Evolutionary conservation across 2,329 filamentous ascomycete species (phyloP).

Genomic region (Calonectria henricotiae): DNA sequence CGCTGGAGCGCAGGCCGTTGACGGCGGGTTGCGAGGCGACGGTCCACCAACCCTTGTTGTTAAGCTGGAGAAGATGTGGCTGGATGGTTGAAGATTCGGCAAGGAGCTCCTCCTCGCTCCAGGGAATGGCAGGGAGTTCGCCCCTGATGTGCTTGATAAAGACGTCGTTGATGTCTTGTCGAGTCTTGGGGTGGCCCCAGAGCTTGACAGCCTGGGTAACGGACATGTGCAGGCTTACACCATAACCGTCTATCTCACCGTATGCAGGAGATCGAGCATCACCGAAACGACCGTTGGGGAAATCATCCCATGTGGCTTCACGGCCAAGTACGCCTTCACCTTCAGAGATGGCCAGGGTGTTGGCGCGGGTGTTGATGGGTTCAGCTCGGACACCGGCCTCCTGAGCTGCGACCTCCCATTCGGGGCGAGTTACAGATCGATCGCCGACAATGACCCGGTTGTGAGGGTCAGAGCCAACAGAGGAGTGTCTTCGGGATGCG

Average conservation of each 20-base stretch:
- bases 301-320: conserved; percentile 99
- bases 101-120: conserved; percentile 92
- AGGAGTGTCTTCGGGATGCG: conserved; percentile 77
- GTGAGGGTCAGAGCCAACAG: conserved; percentile 86
- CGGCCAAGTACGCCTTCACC: conserved; percentile 90
- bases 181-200: conserved; percentile 85
- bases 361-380: conserved; percentile 83
- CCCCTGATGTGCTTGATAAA: conserved; percentile 89
- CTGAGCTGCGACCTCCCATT: conserved; percentile 81
- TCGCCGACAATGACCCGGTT: conserved; percentile 89
- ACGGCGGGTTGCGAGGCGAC: conserved; percentile 96
- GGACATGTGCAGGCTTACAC: conserved; percentile 93
- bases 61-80: conserved; percentile 81
- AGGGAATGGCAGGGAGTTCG: conserved; percentile 86
- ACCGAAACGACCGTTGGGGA: conserved; percentile 95
- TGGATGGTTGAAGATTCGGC: conserved; percentile 89
- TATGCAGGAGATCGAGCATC: conserved; percentile 94
- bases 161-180: conserved; percentile 82
- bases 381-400: conserved; percentile 85
- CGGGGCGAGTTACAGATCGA: conserved; percentile 71
- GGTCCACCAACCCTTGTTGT: conserved; percentile 92
- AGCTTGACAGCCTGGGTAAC: conserved; percentile 86
- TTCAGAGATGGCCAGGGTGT: conserved; percentile 94
- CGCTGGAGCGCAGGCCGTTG: conserved; percentile 84
- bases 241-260: conserved; percentile 98